Evolutionary conservation across 1,139 yeast genomes (phyloP).

Genomic region (Yamadazyma epiphylla): DNA sequence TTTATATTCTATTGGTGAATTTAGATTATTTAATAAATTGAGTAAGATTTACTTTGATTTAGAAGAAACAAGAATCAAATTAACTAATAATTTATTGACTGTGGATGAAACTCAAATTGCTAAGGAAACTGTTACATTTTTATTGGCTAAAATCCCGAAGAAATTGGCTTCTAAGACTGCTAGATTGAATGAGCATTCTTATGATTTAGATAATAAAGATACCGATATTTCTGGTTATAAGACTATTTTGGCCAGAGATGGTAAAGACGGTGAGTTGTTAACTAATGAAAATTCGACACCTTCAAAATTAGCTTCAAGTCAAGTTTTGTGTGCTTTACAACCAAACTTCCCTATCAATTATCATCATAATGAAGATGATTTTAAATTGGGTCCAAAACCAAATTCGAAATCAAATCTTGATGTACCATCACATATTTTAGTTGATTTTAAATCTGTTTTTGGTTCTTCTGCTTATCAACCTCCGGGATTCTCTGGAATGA

Average conservation of each 20-base stretch:
- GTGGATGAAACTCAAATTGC: conserved; percentile 52
- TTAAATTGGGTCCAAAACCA: conserved; percentile 40
- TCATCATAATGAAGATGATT: conserved; percentile 27
- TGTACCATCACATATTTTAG: conserved; percentile 72
- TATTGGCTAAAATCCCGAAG: conserved; percentile 66
- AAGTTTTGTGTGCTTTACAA: conserved; percentile 67
- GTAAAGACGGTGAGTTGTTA: conserved; percentile 59
- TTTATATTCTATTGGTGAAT: conserved; percentile 68
- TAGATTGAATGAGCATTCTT: conserved; percentile 33
- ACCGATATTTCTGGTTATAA: conserved; percentile 77
- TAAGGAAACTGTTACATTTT: conserved; percentile 55
- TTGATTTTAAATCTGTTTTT: conserved; percentile 70
- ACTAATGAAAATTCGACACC: conserved; percentile 42
- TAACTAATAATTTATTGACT: conserved; percentile 57
- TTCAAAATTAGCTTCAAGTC: conserved; percentile 63
- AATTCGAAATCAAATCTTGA: conserved; percentile 46
- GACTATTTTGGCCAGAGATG: conserved; percentile 63
- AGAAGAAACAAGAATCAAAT: conserved; percentile 59
- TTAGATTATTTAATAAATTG: conserved; percentile 54
- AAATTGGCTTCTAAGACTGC: conserved; percentile 50
- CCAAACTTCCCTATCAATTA: conserved; percentile 65
- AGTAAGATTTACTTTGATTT: conserved; percentile 53
- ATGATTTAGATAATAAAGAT: conserved; percentile 38
- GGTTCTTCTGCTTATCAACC: conserved; percentile 63
- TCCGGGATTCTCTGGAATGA: conserved; percentile 66